A percentile compares a stretch with the other conserved stretches of the same genome.
These are phyloP conservation scores for Taphrina pruni DNA, from an alignment of 1,139 yeast species.

Conservation along the genomic window DNA sequence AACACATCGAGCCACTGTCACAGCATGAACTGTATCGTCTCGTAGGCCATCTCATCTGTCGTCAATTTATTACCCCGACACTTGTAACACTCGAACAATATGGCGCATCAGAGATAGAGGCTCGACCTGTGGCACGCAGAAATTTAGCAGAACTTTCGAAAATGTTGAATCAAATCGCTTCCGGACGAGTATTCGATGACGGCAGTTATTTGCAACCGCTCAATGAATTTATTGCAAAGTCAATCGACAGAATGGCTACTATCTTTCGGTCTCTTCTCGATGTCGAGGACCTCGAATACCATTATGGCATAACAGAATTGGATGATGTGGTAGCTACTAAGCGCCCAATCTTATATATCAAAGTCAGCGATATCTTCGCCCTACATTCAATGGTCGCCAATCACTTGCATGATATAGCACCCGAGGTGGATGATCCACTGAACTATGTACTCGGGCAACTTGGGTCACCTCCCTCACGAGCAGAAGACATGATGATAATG, in stretches of 20 bases:
- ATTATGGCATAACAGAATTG: conserved; percentile 67
- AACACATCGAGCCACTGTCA: conserved; percentile 60
- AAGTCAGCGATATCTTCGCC: conserved; percentile 67
- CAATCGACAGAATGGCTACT: conserved; percentile 58
- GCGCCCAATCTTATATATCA: conserved; percentile 68
- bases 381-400: conserved; percentile 65
- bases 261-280: conserved; percentile 53
- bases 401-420: conserved; percentile 59
- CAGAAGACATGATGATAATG: conserved; percentile 45
- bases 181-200: conserved; percentile 69
- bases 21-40: conserved; percentile 63
- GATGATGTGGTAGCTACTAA: conserved; percentile 73
- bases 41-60: conserved; percentile 71
- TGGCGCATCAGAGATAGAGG: conserved; percentile 57
- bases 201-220: conserved; percentile 79
- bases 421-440: conserved; percentile 63
- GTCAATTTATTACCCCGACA: conserved; percentile 69
- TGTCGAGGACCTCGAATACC: conserved; percentile 58
- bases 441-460: conserved; percentile 56
- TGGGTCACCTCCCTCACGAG: conserved; percentile 56
- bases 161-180: conserved; percentile 68
- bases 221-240: conserved; percentile 68
- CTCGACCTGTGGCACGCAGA: conserved; percentile 52
- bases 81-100: conserved; percentile 71
- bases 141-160: conserved; percentile 67